phyloP scores from a whole-genome alignment of 805 yeast genomes.

The Candida corydali region DNA sequence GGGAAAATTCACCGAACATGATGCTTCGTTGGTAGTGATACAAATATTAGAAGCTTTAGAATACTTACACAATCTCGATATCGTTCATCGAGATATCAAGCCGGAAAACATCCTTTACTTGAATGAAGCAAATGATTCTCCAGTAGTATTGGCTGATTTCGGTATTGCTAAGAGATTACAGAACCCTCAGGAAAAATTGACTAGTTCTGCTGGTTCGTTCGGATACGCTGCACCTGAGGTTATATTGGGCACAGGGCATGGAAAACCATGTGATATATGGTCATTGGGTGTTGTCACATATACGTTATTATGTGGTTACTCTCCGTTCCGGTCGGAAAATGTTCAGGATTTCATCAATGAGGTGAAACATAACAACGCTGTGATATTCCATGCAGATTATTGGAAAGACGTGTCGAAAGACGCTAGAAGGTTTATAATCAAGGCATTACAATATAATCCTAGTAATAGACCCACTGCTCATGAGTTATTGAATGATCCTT shows the following conservation, averaged over 20 bases:
- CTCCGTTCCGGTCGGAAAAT: conserved; percentile 87
- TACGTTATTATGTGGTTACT: conserved; percentile 94
- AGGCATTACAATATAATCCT: conserved; percentile 68
- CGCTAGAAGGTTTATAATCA: conserved; percentile 74
- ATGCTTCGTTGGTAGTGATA: conserved; percentile 91
- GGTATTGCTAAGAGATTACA: conserved; percentile 93
- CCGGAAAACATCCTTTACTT: conserved; percentile 94
- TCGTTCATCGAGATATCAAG: conserved; percentile 94
- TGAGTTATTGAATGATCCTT: conserved; percentile 63
- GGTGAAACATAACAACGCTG: conserved; percentile 66
- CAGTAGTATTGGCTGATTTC: conserved; percentile 91
- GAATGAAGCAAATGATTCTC: conserved; percentile 92
- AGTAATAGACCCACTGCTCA: conserved; percentile 63
- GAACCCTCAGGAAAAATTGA: conserved; percentile 64
- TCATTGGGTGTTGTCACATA: conserved; percentile 95
- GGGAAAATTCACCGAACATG: conserved; percentile 88
- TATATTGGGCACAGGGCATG: conserved; percentile 84
- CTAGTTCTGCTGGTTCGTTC: conserved; percentile 94
- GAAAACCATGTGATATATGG: conserved; percentile 98
- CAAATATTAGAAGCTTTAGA: conserved; percentile 92
- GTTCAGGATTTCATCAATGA: conserved; percentile 79
- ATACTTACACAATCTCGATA: conserved; percentile 88
- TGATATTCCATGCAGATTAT: conserved; percentile 81
- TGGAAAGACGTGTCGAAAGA: conserved; percentile 79
- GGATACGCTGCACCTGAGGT: conserved; percentile 99